Evolutionary conservation across 345 rosid species (phyloP).

Genomic region (Isatis tinctoria): DNA sequence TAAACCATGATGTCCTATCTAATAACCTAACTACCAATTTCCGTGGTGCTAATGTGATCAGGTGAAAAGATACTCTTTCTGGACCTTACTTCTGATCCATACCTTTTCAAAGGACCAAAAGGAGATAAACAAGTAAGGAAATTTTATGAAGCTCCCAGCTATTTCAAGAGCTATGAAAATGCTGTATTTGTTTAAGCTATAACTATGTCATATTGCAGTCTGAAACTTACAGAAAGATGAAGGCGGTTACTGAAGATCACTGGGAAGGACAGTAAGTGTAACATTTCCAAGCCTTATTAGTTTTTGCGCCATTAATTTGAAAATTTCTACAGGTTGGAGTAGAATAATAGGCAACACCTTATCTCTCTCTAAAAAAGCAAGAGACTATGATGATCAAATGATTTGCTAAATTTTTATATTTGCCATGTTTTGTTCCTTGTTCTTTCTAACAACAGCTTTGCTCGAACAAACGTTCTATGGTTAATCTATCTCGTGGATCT

Average conservation of each 20-base stretch:
- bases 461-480: constrained; percentile 90
- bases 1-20: background rate
- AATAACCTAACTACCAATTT: background rate
- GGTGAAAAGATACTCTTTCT: constrained; percentile 82
- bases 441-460: constrained; percentile 52
- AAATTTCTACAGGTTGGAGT: background rate
- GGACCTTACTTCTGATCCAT: constrained; percentile 83
- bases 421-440: constrained; percentile 15
- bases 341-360: background rate
- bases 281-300: background rate
- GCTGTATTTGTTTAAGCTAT: constrained; percentile 3
- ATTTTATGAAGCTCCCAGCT: background rate
- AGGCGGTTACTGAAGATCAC: constrained; percentile 59
- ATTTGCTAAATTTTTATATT: background rate
- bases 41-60: constrained; percentile 25
- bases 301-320: background rate
- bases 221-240: constrained; percentile 91
- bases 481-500: constrained; percentile 77
- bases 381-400: background rate
- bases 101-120: constrained; percentile 84
- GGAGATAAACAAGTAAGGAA: constrained; percentile 81
- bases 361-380: background rate
- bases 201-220: constrained; percentile 45
- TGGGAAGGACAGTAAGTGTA: constrained; percentile 85
- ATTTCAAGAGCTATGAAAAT: background rate